Evolutionary conservation across 768 basidiomycete species (phyloP), one percentile per base, ranked within the genome.

Genomic region (Phaeotremella fagi): DNA sequence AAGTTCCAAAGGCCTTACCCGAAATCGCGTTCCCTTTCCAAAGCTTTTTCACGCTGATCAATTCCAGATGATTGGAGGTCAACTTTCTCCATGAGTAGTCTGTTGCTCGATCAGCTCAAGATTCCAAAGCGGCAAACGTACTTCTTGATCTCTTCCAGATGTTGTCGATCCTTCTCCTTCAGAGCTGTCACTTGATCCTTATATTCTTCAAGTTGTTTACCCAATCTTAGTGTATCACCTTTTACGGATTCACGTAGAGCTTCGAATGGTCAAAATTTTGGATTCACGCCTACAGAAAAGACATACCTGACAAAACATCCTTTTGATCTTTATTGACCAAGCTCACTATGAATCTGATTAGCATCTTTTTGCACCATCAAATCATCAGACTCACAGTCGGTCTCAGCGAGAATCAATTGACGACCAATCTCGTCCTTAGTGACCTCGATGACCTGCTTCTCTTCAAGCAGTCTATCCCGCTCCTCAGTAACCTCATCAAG

Each of bases 241-340:
- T 85, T 86, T 37, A 94, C 87, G 1, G 87, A 90, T 54, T 90
- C 88, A 36, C 92, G 84, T 24, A 95, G 77, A 4, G 83, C 61
- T 63, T 23, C 4, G 31, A 33, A 33, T 36, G 22, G n/a, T 11
- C 15, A 28, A 36, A 2, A 22, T 35, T 5, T 51, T 41, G n/a
- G n/a, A n/a, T n/a, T 11, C 29, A 16, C 3, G 23, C 7, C 24
- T 41, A 20, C 12, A 22, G 38, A 20, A 38, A 57, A 57, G 36
- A 64, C 66, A 83, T 2, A 84, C 80, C n/a, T n/a, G n/a, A n/a
- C 27, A 98, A 83, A 53, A 92, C 90, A 48, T 92, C 91, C 20
- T 91, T 78, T 71, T 97, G 90, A 69, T 95, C 90, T 71, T 88
- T 90, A 78, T 90, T 87, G 41, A 97, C 86, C 38, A 98, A 80